Conservation (phyloP, 768 basidiomycete genomes). For the Russula virescens region DNA sequence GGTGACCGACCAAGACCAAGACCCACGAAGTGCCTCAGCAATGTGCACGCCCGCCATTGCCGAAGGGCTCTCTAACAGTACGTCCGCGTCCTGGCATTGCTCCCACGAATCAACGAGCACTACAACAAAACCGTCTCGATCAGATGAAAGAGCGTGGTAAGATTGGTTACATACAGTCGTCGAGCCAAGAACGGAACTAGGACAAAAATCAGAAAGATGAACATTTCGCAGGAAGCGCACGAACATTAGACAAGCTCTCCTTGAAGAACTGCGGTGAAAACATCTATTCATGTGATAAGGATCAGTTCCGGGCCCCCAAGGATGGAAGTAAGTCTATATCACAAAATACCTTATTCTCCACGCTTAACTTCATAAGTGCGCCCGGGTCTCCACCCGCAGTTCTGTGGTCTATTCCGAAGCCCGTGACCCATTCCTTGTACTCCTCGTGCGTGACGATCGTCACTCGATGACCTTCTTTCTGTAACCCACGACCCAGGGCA, state of each 20-base stretch:
- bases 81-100: conserved; percentile 58
- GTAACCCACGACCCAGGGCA: conserved; percentile 37
- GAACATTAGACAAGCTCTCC: conserved; percentile 49
- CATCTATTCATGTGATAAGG: conserved; percentile 38
- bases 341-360: conserved; percentile 38
- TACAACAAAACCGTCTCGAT: conserved; percentile 25
- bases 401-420: conserved; percentile 54
- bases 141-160: background rate
- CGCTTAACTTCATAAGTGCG: conserved; percentile 57
- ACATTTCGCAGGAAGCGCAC: conserved; percentile 21
- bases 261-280: conserved; percentile 70
- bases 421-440: conserved; percentile 51
- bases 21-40: conserved; percentile 55
- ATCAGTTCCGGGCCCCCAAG: conserved; percentile 24
- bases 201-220: conserved; percentile 2
- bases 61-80: conserved; percentile 60
- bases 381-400: conserved; percentile 66
- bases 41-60: conserved; percentile 71
- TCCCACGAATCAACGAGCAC: conserved; percentile 58
- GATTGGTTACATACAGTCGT: conserved; percentile 41
- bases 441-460: conserved; percentile 46
- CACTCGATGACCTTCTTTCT: conserved; percentile 39
- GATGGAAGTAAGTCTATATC: too few relatives aligned
- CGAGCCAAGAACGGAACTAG: conserved; percentile 61
- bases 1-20: background rate